phyloP scores from a whole-genome alignment of 176 grass and related monocot genomes.

The Ensete ventricosum region DNA sequence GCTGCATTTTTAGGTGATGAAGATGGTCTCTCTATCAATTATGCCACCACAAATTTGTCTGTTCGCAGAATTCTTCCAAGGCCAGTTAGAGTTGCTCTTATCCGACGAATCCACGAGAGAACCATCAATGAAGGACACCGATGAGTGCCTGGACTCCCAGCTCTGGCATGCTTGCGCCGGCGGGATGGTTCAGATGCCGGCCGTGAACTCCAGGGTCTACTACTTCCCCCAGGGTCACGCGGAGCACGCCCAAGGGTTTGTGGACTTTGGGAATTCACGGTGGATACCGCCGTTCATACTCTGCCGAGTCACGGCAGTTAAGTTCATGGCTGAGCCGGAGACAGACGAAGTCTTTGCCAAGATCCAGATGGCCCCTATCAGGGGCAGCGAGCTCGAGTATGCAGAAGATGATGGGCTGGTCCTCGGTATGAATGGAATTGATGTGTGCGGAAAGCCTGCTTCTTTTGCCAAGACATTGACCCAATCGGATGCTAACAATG shows the following conservation, averaged over 20 bases:
- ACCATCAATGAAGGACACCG: slow-evolving; percentile 23
- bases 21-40: background rate
- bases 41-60: background rate
- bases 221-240: slow-evolving; percentile 99
- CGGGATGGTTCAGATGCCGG: slow-evolving; percentile 67
- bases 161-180: slow-evolving; percentile 95
- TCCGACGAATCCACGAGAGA: slow-evolving; percentile 31
- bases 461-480: slow-evolving; percentile 91
- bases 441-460: slow-evolving; percentile 43
- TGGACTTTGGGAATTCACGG: slow-evolving; percentile 23
- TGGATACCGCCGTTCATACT: slow-evolving; percentile 36
- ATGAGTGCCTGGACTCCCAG: slow-evolving; percentile 47
- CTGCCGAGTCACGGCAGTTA: slow-evolving; percentile 54
- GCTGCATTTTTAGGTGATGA: background rate
- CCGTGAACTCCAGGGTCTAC: slow-evolving; percentile 69
- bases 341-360: slow-evolving; percentile 66
- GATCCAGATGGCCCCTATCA: slow-evolving; percentile 55
- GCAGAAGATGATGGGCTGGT: slow-evolving; percentile 29
- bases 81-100: background rate
- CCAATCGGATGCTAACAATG: slow-evolving; percentile 92
- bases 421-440: background rate
- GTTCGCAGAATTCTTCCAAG: background rate
- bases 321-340: slow-evolving; percentile 56
- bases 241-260: slow-evolving; percentile 53
- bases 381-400: slow-evolving; percentile 21